Conservation (phyloP, 208 protist genomes). For the Angomonas desouzai region DNA sequence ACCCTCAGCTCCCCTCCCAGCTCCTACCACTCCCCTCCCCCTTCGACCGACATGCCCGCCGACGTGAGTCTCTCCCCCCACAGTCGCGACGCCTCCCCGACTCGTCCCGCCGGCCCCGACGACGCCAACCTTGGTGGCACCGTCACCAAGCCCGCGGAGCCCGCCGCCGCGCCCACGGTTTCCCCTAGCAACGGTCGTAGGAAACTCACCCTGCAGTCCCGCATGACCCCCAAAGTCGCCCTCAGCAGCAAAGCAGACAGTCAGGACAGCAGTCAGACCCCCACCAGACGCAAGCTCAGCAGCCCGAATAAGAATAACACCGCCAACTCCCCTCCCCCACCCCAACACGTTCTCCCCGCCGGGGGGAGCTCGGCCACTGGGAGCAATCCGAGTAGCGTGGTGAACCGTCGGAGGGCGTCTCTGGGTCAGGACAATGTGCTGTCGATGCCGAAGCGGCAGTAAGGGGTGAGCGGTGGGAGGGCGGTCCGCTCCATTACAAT, state of each 20-base stretch:
- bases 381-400: neutral
- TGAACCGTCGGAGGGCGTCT: neutral
- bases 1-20: neutral
- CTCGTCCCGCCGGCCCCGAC: neutral
- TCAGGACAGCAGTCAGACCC: neutral
- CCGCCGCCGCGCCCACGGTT: neutral
- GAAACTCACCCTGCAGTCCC: neutral
- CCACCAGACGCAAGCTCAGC: neutral
- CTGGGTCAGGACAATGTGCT: neutral
- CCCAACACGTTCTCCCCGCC: neutral
- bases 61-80: neutral
- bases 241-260: no score
- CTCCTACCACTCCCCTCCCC: neutral
- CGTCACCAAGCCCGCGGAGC: neutral
- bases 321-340: neutral
- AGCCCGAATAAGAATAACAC: constrained; percentile 11
- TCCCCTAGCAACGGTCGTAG: neutral
- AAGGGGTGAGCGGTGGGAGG: no score
- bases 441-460: constrained; percentile 12
- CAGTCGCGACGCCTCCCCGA: neutral
- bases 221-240: constrained; percentile 2
- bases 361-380: neutral
- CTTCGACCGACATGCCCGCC: neutral
- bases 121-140: neutral
- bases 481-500: no score